phyloP scores from a whole-genome alignment of 305 asterid species.

The Nicotiana rustica region DNA sequence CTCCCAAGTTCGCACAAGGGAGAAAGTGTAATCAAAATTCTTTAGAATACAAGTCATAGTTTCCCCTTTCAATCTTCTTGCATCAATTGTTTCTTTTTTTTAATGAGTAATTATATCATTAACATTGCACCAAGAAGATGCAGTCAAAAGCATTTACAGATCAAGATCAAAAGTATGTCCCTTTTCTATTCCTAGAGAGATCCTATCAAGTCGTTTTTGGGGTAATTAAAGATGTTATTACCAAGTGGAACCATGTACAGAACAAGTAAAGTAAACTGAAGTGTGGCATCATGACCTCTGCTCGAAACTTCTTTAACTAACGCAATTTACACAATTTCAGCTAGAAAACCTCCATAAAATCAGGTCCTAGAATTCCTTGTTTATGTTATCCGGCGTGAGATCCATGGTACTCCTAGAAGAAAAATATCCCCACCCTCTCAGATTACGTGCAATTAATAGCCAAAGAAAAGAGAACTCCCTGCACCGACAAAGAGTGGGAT shows the following conservation, averaged over 20 bases:
- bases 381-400: background rate
- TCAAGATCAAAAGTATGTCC: background rate
- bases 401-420: conserved; percentile 20
- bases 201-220: background rate
- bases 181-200: background rate
- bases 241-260: too few relatives aligned
- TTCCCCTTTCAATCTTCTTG: conserved; percentile 3
- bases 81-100: conserved; percentile 9
- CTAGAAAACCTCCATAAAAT: conserved; percentile 2
- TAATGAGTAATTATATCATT: background rate
- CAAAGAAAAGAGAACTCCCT: background rate
- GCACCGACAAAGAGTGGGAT: background rate
- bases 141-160: background rate
- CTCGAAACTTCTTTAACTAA: conserved; percentile 4
- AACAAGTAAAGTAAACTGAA: too few relatives aligned
- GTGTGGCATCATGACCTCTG: background rate
- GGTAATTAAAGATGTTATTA: too few relatives aligned
- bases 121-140: conserved; percentile 4
- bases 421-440: conserved; percentile 12
- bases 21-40: conserved; percentile 3
- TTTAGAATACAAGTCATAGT: background rate
- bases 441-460: background rate
- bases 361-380: conserved; percentile 20
- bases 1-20: background rate
- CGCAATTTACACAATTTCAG: background rate